Conservation (phyloP, 371 early-diverging fungal genomes). For the Chytridium lagenaria region DNA sequence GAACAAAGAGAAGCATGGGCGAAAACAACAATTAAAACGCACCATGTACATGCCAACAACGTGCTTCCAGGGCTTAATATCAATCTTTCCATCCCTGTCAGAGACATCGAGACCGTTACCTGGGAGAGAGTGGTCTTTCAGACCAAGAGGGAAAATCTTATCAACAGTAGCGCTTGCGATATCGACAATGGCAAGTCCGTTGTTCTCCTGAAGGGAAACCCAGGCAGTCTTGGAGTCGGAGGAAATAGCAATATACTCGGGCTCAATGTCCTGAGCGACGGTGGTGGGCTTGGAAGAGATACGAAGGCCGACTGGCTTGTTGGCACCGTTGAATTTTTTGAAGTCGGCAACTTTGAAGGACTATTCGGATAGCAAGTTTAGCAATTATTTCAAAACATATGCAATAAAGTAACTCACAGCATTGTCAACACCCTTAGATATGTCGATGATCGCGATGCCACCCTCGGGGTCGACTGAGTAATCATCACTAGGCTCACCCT, state of each 20-base stretch:
- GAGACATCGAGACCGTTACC: background rate
- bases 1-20: background rate
- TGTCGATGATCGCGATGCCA: constrained; percentile 6
- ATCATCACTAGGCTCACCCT: constrained; percentile 20
- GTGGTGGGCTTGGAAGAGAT: constrained; percentile 5
- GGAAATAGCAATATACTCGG: constrained; percentile 23
- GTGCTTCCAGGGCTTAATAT: background rate
- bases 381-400: background rate
- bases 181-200: constrained; percentile 17
- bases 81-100: constrained; percentile 13
- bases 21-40: background rate
- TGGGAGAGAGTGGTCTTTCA: constrained; percentile 3
- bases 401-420: background rate
- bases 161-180: constrained; percentile 4
- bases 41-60: constrained; percentile 12
- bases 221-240: constrained; percentile 14
- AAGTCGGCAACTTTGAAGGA: constrained; percentile 9
- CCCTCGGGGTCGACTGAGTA: constrained; percentile 19
- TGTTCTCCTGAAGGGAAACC: constrained; percentile 22
- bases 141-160: constrained; percentile 15
- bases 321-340: constrained; percentile 14
- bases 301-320: constrained; percentile 14
- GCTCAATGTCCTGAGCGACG: constrained; percentile 21
- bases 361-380: background rate
- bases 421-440: background rate